These are phyloP conservation scores for Verbena officinalis DNA, from an alignment of 257 asterid genomes.

Conservation along the genomic window DNA sequence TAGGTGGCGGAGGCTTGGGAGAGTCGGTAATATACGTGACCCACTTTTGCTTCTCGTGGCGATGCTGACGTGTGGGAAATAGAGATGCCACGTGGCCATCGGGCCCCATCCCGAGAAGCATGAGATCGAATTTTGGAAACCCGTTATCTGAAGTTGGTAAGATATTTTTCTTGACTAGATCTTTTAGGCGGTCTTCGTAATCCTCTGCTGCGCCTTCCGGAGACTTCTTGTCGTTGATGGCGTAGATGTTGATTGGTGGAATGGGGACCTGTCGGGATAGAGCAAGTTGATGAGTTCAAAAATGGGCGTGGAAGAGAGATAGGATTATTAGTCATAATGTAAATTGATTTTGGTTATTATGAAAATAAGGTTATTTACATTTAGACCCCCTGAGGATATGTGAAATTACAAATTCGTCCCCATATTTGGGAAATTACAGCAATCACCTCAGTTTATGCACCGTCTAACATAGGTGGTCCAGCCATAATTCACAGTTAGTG, in stretches of 20 bases:
- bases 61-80: conserved; percentile 66
- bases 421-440: too few relatives aligned
- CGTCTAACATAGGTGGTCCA: too few relatives aligned
- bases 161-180: conserved; percentile 43
- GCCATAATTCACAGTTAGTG: too few relatives aligned
- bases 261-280: conserved; percentile 56
- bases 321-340: too few relatives aligned
- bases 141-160: conserved; percentile 49
- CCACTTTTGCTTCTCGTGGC: conserved; percentile 63
- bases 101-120: conserved; percentile 88
- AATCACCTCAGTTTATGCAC: too few relatives aligned
- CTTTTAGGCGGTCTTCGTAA: conserved; percentile 59
- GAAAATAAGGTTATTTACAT: too few relatives aligned
- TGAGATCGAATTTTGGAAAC: conserved; percentile 79
- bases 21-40: conserved; percentile 85
- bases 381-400: too few relatives aligned
- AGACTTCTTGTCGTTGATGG: conserved; percentile 61
- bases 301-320: too few relatives aligned
- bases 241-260: conserved; percentile 52
- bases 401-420: too few relatives aligned
- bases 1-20: conserved; percentile 82
- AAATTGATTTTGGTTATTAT: too few relatives aligned
- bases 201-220: conserved; percentile 76
- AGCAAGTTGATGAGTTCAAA: background rate
- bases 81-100: conserved; percentile 92